Evolutionary conservation across 495 filamentous ascomycete genomes (phyloP), one percentile per base, ranked within the genome.

Genomic region (Aspergillus bertholletiae): DNA sequence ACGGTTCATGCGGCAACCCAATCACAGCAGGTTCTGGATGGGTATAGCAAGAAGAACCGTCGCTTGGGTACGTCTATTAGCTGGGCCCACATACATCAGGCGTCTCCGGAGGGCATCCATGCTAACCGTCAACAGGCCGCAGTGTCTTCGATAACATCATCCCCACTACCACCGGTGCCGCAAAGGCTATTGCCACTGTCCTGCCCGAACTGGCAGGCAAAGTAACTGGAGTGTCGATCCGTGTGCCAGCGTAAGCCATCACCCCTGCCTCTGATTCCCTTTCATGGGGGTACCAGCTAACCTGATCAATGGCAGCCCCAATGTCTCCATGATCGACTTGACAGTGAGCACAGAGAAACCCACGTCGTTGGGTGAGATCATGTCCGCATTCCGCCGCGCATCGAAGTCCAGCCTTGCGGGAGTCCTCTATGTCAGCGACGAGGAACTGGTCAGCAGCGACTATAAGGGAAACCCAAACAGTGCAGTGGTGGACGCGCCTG

Each of bases 11-110:
- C 68, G 34, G 68, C 68, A 30, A 71, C 68, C 8, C 59, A 62
- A n/a, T 69, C 66, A 17, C 68, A 71, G 46, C 66, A 69, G 53
- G 68, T 71, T n/a, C 26, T 71, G 57, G 66, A 71, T 55, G 68
- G 68, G 7, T 71, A 71, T 37, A 71, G 68, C 55, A 67, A 71
- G 68, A 71, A 71, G 66, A 71, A 68, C 47, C 61, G 55, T 41
- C 66, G 68, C 20, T 55, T 71, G 6, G 67, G 67, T 70, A 60
- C 39, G 55, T 11, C 34, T 23, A 7, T 11, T 35, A 21, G 17
- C n/a, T 8, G 13, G 0, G 12, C 27, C 9, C 13, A 11, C 28
- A 21, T 18, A 40, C 1, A 12, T n/a, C n/a, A n/a, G n/a, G n/a
- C n/a, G n/a, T n/a, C n/a, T n/a, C n/a, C 15, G 3, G 7, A 32